Conservation (phyloP, 1,284 basidiomycete species). For the Cystobasidium sp. region DNA sequence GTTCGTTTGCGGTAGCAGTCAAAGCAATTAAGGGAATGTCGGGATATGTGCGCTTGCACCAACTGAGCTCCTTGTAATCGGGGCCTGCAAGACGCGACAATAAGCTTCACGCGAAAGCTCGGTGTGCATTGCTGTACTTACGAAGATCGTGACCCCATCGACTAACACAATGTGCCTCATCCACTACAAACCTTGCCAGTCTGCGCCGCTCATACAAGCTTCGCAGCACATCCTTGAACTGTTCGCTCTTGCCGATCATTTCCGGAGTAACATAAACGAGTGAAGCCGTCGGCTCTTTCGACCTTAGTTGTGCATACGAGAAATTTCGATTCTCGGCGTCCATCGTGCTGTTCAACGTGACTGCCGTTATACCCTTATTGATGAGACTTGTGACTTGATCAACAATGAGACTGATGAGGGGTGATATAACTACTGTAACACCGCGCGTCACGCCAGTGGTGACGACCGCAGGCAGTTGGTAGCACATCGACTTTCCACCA, state of each 20-base stretch:
- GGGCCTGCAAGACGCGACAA: slow-evolving; percentile 46
- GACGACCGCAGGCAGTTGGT: slow-evolving; percentile 84
- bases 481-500: slow-evolving; percentile 88
- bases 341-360: slow-evolving; percentile 72
- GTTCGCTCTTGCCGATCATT: slow-evolving; percentile 67
- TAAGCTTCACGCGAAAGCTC: neutral
- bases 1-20: slow-evolving; percentile 86
- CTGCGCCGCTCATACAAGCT: slow-evolving; percentile 65
- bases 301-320: slow-evolving; percentile 60
- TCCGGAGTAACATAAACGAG: slow-evolving; percentile 96
- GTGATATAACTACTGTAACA: slow-evolving; percentile 90
- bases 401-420: slow-evolving; percentile 84
- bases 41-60: slow-evolving; percentile 74
- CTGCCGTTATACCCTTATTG: slow-evolving; percentile 67
- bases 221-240: slow-evolving; percentile 66
- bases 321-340: slow-evolving; percentile 56
- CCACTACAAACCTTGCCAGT: slow-evolving; percentile 88
- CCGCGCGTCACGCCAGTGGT: slow-evolving; percentile 71
- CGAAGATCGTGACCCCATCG: slow-evolving; percentile 60
- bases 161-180: slow-evolving; percentile 83
- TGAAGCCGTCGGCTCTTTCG: slow-evolving; percentile 58
- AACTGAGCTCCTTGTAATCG: slow-evolving; percentile 64
- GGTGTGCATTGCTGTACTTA: slow-evolving; percentile 9
- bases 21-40: slow-evolving; percentile 90
- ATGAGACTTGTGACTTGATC: slow-evolving; percentile 83